These are phyloP conservation scores for Eragrostis curvula DNA, from an alignment of 176 grass and related monocot species.

Conservation along the genomic window DNA sequence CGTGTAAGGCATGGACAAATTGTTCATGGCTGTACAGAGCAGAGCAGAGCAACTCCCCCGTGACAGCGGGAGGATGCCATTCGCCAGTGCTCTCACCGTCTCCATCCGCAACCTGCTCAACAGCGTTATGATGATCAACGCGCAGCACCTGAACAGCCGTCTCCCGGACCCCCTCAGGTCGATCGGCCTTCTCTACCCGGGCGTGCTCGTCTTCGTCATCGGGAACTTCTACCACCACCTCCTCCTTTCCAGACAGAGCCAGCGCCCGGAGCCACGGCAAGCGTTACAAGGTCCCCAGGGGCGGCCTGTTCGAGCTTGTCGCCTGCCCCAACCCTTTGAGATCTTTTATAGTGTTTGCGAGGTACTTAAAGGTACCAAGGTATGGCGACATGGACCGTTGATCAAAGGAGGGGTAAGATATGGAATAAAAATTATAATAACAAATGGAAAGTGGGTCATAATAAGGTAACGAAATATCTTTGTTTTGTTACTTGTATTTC, in stretches of 20 bases:
- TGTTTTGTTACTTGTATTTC: too few species aligned
- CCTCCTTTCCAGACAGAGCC: too few species aligned
- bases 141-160: slow-evolving; percentile 52
- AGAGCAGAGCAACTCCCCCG: neutral
- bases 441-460: too few species aligned
- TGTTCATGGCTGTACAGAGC: too few species aligned
- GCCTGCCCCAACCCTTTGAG: too few species aligned
- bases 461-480: too few species aligned
- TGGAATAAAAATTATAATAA: too few species aligned
- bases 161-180: slow-evolving; percentile 46
- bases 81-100: slow-evolving; percentile 43
- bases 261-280: slow-evolving; percentile 10
- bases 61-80: slow-evolving; percentile 56
- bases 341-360: too few species aligned
- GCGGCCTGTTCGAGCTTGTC: slow-evolving; percentile 63
- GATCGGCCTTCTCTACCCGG: slow-evolving; percentile 47
- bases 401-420: too few species aligned
- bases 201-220: slow-evolving; percentile 29
- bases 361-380: too few species aligned
- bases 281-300: slow-evolving; percentile 66
- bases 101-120: slow-evolving; percentile 51
- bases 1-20: neutral
- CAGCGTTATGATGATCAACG: slow-evolving; percentile 51
- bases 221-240: slow-evolving; percentile 70
- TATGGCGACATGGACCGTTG: too few species aligned